Conservation (phyloP, 1,284 basidiomycete genomes). For the Sporisorium graminicola region DNA sequence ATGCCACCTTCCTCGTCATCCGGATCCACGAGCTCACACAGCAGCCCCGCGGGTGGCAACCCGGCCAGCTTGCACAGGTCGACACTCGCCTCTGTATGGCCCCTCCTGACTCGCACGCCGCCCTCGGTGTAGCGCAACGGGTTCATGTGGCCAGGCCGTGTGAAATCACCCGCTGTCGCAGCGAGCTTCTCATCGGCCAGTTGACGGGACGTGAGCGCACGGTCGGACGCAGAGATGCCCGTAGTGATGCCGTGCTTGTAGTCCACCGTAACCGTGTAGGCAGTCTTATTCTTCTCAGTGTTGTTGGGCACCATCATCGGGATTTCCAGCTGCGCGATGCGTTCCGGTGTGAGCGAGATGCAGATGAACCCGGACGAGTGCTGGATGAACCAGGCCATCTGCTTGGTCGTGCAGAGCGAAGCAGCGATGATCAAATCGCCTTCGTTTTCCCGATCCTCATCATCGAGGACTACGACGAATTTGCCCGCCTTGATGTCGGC, state of each 20-base stretch:
- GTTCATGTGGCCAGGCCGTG: slow-evolving; percentile 93
- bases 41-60: slow-evolving; percentile 82
- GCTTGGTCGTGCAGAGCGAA: slow-evolving; percentile 81
- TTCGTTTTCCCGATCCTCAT: slow-evolving; percentile 69
- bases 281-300: slow-evolving; percentile 90
- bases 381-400: slow-evolving; percentile 99
- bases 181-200: slow-evolving; percentile 73
- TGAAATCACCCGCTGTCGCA: slow-evolving; percentile 77
- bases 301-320: slow-evolving; percentile 94
- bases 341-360: slow-evolving; percentile 81
- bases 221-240: slow-evolving; percentile 96
- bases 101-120: slow-evolving; percentile 84
- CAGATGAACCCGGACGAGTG: slow-evolving; percentile 91
- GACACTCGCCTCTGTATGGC: slow-evolving; percentile 93
- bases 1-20: slow-evolving; percentile 87
- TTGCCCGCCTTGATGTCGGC: slow-evolving; percentile 55
- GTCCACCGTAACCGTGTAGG: slow-evolving; percentile 96
- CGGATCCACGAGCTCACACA: slow-evolving; percentile 96
- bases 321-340: slow-evolving; percentile 84
- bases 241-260: slow-evolving; percentile 93
- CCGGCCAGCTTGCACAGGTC: slow-evolving; percentile 87
- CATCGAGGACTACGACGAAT: slow-evolving; percentile 68
- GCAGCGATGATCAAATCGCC: slow-evolving; percentile 68
- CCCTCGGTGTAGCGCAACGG: slow-evolving; percentile 88
- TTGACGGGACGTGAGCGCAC: slow-evolving; percentile 85